A percentile compares a stretch with the other conserved stretches of the same genome.
phyloP scores from a whole-genome alignment of 345 rosid species.

The Euclidium syriacum region DNA sequence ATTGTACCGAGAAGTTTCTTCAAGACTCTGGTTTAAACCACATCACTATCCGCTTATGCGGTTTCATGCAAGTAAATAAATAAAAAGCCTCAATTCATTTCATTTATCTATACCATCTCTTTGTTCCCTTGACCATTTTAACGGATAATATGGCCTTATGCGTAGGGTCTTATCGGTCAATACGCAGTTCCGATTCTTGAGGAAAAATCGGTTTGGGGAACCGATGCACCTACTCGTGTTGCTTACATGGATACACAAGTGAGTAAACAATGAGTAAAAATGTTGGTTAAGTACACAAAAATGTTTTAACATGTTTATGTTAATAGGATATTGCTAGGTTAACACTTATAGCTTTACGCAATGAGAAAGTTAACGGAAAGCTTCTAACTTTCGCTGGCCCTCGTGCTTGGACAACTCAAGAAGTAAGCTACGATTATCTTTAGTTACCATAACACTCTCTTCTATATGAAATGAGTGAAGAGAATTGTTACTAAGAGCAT shows the following conservation, averaged over 20 bases:
- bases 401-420: conserved; percentile 97
- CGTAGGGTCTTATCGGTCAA: conserved; percentile 89
- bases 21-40: conserved; percentile 72
- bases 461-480: neutral
- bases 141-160: conserved; percentile 9
- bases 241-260: conserved; percentile 99
- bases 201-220: conserved; percentile 98
- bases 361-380: conserved; percentile 64
- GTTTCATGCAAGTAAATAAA: conserved; percentile 99
- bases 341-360: conserved; percentile 77
- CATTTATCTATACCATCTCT: neutral
- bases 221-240: conserved; percentile 93
- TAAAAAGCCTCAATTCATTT: conserved; percentile 9
- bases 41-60: conserved; percentile 67
- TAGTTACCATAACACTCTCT: neutral
- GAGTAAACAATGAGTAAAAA: conserved; percentile 2
- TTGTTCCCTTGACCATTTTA: neutral
- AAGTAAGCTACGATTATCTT: conserved; percentile 40
- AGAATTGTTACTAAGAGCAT: neutral
- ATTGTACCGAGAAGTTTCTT: conserved; percentile 89
- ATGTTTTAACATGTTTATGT: neutral
- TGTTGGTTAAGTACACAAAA: neutral
- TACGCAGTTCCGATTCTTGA: conserved; percentile 94
- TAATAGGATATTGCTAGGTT: conserved; percentile 85
- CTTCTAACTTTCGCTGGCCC: conserved; percentile 95